Percentiles rank a stretch among this genome's conserved stretches.
These are phyloP conservation scores for Piromyces finnis DNA, from an alignment of 192 early-diverging fungal species.

Conservation along the genomic window DNA sequence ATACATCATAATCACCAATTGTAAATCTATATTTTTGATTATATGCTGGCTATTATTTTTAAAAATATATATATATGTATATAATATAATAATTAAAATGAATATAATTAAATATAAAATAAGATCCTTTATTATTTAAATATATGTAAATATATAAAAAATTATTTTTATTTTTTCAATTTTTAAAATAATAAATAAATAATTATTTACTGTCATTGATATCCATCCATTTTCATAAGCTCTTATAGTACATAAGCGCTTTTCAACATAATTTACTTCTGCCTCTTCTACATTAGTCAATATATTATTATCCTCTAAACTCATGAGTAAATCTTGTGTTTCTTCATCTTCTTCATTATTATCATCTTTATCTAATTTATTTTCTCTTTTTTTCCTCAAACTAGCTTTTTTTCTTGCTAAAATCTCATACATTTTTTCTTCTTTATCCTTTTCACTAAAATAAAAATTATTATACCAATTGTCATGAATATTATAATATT, in stretches of 20 bases:
- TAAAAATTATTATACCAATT: neutral
- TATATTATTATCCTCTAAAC: neutral
- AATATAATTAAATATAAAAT: too few relatives aligned
- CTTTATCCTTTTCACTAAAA: neutral
- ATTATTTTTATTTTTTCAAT: too few relatives aligned
- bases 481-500: too few relatives aligned
- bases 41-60: neutral
- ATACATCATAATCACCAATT: neutral
- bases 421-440: neutral
- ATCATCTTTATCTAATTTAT: neutral
- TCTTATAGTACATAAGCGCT: slow-evolving; percentile 16
- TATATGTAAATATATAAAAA: too few relatives aligned
- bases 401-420: neutral
- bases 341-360: neutral
- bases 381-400: neutral
- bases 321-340: neutral
- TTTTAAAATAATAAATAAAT: neutral
- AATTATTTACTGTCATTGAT: slow-evolving; percentile 7
- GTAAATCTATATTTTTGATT: neutral
- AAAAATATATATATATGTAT: neutral
- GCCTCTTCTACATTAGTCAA: neutral
- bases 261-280: slow-evolving; percentile 8
- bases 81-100: neutral
- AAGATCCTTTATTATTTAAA: too few relatives aligned
- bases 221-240: slow-evolving; percentile 15